A percentile compares a stretch with the other conserved stretches of the same genome.
phyloP scores from a whole-genome alignment of 2,329 filamentous ascomycete species.

The Pseudogymnoascus sp. region DNA sequence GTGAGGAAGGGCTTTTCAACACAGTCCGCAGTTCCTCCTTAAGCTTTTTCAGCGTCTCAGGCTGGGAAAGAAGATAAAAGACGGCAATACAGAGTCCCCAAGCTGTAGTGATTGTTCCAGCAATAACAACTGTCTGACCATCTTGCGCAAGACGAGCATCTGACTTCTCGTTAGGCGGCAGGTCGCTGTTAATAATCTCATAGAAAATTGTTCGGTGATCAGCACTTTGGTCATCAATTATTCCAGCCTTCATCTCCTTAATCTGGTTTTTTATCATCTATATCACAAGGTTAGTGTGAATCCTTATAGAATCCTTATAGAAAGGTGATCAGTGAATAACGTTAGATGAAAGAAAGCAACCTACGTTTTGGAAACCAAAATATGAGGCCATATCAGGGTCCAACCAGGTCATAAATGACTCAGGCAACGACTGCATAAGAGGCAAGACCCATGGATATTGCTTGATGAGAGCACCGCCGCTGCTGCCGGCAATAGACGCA shows the following conservation, averaged over 20 bases:
- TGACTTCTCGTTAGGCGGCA: constrained; percentile 30
- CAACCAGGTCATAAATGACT: constrained; percentile 11
- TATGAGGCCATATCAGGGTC: constrained; percentile 14
- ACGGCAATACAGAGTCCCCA: constrained; percentile 28
- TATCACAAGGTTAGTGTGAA: neutral
- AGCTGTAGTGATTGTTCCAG: constrained; percentile 32
- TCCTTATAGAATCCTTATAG: neutral
- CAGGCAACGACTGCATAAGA: constrained; percentile 11
- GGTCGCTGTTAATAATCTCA: constrained; percentile 21
- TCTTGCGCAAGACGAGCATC: constrained; percentile 28
- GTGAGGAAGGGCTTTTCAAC: constrained; percentile 12
- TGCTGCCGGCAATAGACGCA: constrained; percentile 13
- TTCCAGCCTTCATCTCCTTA: constrained; percentile 9
- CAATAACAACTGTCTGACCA: constrained; percentile 20
- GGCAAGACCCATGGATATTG: constrained; percentile 18
- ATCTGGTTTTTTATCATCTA: constrained; percentile 10
- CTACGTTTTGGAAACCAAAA: constrained; percentile 15
- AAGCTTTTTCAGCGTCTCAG: constrained; percentile 24
- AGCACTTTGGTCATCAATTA: constrained; percentile 10
- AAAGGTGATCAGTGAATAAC: neutral
- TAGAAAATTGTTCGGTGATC: constrained; percentile 22
- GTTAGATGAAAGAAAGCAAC: neutral
- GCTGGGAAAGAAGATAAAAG: constrained; percentile 30
- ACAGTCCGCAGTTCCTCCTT: constrained; percentile 27
- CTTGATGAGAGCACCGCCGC: constrained; percentile 14